Percentiles rank a stretch among this genome's conserved stretches.
Conservation (phyloP, 176 grass and related monocot genomes). For the Dendrocalamus sinicus region DNA sequence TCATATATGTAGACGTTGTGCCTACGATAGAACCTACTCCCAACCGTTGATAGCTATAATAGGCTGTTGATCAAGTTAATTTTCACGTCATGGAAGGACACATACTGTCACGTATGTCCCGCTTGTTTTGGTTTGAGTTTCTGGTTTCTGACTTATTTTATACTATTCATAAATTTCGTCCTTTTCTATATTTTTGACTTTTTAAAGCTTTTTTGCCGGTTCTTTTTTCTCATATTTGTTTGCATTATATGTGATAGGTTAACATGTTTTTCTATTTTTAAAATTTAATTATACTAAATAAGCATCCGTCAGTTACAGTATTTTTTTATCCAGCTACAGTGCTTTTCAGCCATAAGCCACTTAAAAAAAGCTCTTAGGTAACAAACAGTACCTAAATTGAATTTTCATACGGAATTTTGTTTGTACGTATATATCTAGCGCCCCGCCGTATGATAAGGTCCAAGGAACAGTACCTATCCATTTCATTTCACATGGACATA, state of each 20-base stretch:
- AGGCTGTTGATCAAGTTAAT: background rate
- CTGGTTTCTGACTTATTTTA: too few species aligned
- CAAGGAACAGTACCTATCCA: slow-evolving; percentile 3
- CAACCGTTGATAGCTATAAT: background rate
- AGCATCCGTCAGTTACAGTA: too few species aligned
- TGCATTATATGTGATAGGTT: too few species aligned
- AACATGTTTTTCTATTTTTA: too few species aligned
- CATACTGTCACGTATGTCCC: background rate
- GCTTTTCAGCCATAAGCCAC: too few species aligned
- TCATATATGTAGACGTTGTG: background rate
- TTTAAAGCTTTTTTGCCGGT: too few species aligned
- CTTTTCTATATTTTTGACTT: too few species aligned
- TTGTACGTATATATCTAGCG: background rate
- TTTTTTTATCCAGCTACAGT: too few species aligned
- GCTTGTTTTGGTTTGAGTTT: too few species aligned
- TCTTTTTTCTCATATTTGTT: too few species aligned
- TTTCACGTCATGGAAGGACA: background rate
- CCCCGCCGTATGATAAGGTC: background rate
- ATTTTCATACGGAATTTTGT: background rate
- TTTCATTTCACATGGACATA: background rate
- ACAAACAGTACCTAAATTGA: background rate
- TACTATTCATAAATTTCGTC: too few species aligned
- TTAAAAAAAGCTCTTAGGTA: background rate
- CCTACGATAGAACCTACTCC: background rate
- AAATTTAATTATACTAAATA: too few species aligned